A percentile compares a stretch with the other conserved stretches of the same genome.
These are phyloP conservation scores for Cladosporium cucumerinum DNA, from an alignment of 2,329 filamentous ascomycete genomes.

Conservation along the genomic window DNA sequence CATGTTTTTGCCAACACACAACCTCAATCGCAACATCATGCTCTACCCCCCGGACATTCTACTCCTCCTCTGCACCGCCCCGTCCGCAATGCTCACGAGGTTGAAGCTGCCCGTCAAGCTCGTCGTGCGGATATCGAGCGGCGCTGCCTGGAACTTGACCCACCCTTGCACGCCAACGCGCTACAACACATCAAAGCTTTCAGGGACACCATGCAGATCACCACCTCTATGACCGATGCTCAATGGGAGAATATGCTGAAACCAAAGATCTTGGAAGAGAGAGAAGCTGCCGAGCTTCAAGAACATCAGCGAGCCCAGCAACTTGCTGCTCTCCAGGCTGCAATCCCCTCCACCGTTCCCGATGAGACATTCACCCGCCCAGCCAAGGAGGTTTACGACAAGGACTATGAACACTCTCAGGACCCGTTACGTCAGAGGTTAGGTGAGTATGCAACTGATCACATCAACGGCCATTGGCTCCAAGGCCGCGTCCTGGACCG, in stretches of 20 bases:
- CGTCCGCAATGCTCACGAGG: slow-evolving; percentile 60
- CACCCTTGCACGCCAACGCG: slow-evolving; percentile 60
- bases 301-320: slow-evolving; percentile 50
- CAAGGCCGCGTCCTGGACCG: slow-evolving; percentile 61
- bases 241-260: slow-evolving; percentile 65
- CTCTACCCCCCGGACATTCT: slow-evolving; percentile 16
- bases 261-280: slow-evolving; percentile 64
- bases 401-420: slow-evolving; percentile 69
- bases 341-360: slow-evolving; percentile 45
- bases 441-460: slow-evolving; percentile 65
- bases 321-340: slow-evolving; percentile 43
- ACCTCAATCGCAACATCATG: slow-evolving; percentile 8
- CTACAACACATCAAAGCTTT: slow-evolving; percentile 71
- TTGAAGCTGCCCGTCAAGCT: slow-evolving; percentile 60
- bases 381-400: slow-evolving; percentile 59
- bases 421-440: slow-evolving; percentile 64
- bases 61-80: slow-evolving; percentile 27
- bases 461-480: slow-evolving; percentile 64
- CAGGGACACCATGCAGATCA: slow-evolving; percentile 68
- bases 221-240: slow-evolving; percentile 62
- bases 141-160: slow-evolving; percentile 60
- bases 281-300: slow-evolving; percentile 59
- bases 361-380: slow-evolving; percentile 50
- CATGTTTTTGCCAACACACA: slow-evolving; percentile 24
- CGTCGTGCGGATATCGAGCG: slow-evolving; percentile 69